phyloP scores from a whole-genome alignment of 1,139 yeast genomes.

The Tardiomyces blankii region DNA sequence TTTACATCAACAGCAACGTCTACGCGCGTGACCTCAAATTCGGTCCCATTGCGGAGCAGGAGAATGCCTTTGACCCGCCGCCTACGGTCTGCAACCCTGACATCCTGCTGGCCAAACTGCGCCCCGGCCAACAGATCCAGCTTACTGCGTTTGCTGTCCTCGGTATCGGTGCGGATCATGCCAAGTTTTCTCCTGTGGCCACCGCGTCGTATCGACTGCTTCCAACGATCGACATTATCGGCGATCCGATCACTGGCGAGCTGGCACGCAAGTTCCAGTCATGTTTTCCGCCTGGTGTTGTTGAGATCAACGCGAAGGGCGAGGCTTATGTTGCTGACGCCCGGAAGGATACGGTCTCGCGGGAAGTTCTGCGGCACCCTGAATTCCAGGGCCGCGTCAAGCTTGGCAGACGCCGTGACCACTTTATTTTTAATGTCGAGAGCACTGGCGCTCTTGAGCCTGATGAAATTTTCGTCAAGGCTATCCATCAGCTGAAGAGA shows the following conservation, averaged over 20 bases:
- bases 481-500: slow-evolving; percentile 71
- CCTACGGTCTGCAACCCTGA: slow-evolving; percentile 48
- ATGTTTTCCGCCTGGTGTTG: slow-evolving; percentile 91
- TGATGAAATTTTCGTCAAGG: slow-evolving; percentile 86
- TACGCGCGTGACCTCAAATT: slow-evolving; percentile 83
- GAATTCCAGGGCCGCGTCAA: slow-evolving; percentile 84
- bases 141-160: slow-evolving; percentile 82
- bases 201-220: slow-evolving; percentile 94
- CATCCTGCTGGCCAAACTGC: slow-evolving; percentile 76
- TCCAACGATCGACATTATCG: slow-evolving; percentile 74
- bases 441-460: slow-evolving; percentile 96
- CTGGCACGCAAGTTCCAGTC: slow-evolving; percentile 70
- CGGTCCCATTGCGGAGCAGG: slow-evolving; percentile 85
- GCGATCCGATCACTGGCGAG: slow-evolving; percentile 62
- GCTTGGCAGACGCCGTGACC: slow-evolving; percentile 84
- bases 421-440: slow-evolving; percentile 88
- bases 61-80: slow-evolving; percentile 21
- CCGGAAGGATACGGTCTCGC: slow-evolving; percentile 88
- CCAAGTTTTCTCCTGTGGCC: slow-evolving; percentile 93
- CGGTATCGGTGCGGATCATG: slow-evolving; percentile 92
- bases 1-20: slow-evolving; percentile 74
- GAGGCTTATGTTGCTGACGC: slow-evolving; percentile 79
- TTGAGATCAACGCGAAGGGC: slow-evolving; percentile 58
- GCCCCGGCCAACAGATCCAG: slow-evolving; percentile 96
- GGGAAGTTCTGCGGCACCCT: slow-evolving; percentile 90